Evolutionary conservation across 768 basidiomycete genomes (phyloP), one percentile per base, ranked within the genome.

Genomic region (Tylopilus balloui): DNA sequence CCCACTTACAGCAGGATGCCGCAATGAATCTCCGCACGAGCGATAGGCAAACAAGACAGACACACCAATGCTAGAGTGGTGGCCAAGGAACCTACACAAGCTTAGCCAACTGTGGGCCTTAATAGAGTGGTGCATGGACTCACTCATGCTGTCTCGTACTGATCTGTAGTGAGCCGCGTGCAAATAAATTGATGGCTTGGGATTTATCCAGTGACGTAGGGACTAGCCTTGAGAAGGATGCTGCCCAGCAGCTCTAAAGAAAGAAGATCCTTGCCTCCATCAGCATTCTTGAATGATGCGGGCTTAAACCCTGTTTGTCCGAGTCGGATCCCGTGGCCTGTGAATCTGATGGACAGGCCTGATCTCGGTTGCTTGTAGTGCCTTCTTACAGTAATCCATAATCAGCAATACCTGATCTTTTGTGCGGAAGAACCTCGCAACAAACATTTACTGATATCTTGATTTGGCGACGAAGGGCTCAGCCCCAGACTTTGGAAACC

Each of bases 231-330:
- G 48, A 24, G 27, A 20, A 21, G 12, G 36, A 39, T 35, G 51
- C 56, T 43, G 48, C n/a, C 42, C 52, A 32, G 44, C 59, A 60
- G 56, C 14, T 52, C 53, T 41, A 9, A 19, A 31, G 35, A 36
- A 40, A 39, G 29, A 46, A 12, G 6, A 3, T n/a, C 31, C 1
- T 12, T 13, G 3, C 12, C 39, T 19, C 34, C 46, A 45, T 32
- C 34, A 14, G 17, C 29, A 20, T 43, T 53, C 55, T 61, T 60
- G 54, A 51, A 42, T 32, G 39, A n/a, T 14, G n/a, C 31, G 24
- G 19, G 6, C 12, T 59, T 55, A 34, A 24, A 14, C 21, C 32
- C 24, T 59, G 47, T 59, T 59, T 59, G 34, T 34, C n/a, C n/a
- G n/a, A n/a, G 32, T 24, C 29, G 29, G 25, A 27, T 31, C 40